Base-by-base conservation (phyloP, 495 filamentous ascomycete species). In the Friedmanniomyces simplex region DNA sequence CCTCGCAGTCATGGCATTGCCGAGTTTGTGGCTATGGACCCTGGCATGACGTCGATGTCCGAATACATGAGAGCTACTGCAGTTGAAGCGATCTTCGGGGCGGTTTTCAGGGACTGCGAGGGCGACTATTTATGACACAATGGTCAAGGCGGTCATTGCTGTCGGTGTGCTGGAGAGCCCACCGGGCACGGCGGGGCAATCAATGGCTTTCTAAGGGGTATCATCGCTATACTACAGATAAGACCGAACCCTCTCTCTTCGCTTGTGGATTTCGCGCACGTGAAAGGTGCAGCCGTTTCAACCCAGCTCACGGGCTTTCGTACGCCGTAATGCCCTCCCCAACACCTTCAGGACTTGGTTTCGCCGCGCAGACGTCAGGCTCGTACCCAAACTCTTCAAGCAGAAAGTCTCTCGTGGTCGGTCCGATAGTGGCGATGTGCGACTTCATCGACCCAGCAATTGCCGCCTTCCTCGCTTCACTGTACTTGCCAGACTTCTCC, bases 281-380 rank as follows among this genome's bases (percentile, higher is more conserved):
- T n/a, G n/a, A n/a, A n/a, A n/a, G n/a, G n/a, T n/a, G n/a, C n/a
- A n/a, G n/a, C n/a, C n/a, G n/a, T n/a, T n/a, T n/a, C n/a, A 20
- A 48, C 7, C 47, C 7, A 25, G n/a, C 47, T 50, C 18, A 25
- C 16, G 5, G 4, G 28, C 28, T 32, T 16, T 16, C 39, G 14
- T 25, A 49, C 8, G 20, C 46, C 46, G 22, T n/a, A 39, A 72
- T 70, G 18, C 47, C 87, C 53, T 81, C 71, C 63, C 77, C 80
- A n/a, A 97, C 68, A 10, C 90, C 90, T 65, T 94, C 85, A 2
- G 90, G 85, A 69, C 81, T 95, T 12, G 93, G 93, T 65, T 74
- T 85, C 64, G 75, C 77, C 18, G 93, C 87, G 68, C 85, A 91
- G 36, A 90, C 89, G 74, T 97, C 84, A 18, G 89, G 81, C 63